Conservation (phyloP, 2,329 filamentous ascomycete genomes). For the Venturia effusa region DNA sequence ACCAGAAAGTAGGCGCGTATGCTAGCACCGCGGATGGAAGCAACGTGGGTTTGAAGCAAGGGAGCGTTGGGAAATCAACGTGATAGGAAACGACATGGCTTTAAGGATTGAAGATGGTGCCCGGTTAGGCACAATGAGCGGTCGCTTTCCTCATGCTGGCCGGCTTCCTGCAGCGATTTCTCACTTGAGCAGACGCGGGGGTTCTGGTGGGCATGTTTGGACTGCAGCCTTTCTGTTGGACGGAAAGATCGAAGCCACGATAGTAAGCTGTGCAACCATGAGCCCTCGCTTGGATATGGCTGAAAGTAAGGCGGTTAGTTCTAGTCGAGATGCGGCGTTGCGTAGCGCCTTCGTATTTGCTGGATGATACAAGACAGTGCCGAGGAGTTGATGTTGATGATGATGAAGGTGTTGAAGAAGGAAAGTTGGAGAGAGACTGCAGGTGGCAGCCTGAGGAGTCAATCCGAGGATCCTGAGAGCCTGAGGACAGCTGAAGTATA, state of each 20-base stretch:
- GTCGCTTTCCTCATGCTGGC: background rate
- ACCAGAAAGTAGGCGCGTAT: background rate
- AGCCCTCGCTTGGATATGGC: background rate
- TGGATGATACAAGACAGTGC: too few relatives aligned
- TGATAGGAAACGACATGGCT: background rate
- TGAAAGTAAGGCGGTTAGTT: background rate
- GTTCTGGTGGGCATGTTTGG: background rate
- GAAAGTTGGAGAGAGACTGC: background rate
- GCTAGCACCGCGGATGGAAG: background rate
- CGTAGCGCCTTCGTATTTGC: background rate
- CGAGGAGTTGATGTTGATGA: background rate
- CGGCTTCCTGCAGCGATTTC: background rate
- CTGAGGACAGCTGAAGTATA: background rate
- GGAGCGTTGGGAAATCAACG: background rate
- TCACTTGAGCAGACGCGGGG: background rate
- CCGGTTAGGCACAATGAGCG: background rate
- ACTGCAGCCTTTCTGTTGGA: background rate
- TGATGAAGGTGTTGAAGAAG: background rate
- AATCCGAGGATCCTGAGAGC: background rate
- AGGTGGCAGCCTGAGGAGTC: too few relatives aligned
- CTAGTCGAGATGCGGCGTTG: background rate
- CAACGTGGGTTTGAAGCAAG: background rate
- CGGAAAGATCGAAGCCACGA: background rate
- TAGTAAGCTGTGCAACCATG: slow-evolving; percentile 1
- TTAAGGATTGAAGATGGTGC: background rate